Conservation (phyloP, 1,284 basidiomycete genomes). For the Leccinum cinnamomeum region DNA sequence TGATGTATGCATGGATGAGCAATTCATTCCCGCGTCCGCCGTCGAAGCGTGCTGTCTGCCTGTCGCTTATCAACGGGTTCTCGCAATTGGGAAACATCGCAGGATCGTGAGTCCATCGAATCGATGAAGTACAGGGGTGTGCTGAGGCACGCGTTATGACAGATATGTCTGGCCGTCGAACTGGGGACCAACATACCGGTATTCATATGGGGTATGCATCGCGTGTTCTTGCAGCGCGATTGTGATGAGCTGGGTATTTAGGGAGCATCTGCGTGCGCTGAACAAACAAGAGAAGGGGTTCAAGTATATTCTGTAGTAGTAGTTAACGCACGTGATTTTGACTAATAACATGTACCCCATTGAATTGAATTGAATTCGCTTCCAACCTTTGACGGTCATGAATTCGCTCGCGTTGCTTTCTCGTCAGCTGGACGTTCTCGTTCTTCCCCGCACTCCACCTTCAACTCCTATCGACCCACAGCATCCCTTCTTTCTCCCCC, state of each 20-base stretch:
- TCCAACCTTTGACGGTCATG: constrained; percentile 40
- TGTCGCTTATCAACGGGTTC: constrained; percentile 71
- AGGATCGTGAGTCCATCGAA: constrained; percentile 54
- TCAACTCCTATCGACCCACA: constrained; percentile 47
- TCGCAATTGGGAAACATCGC: constrained; percentile 67
- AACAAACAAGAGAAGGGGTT: constrained; percentile 20
- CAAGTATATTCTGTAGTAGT: constrained; percentile 36
- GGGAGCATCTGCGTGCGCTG: constrained; percentile 17
- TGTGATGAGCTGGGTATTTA: constrained; percentile 28
- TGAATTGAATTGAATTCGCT: not conserved
- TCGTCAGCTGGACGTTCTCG: constrained; percentile 65
- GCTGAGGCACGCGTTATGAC: constrained; percentile 4
- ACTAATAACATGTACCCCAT: constrained; percentile 1
- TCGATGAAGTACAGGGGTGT: not conserved
- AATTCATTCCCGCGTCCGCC: constrained; percentile 67
- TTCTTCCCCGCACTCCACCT: constrained; percentile 48
- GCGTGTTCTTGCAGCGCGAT: constrained; percentile 20
- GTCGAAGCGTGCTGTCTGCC: constrained; percentile 67
- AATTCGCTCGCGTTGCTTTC: constrained; percentile 71
- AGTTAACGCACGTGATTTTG: not conserved
- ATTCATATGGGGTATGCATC: constrained; percentile 32
- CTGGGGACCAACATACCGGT: constrained; percentile 33
- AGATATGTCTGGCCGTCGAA: constrained; percentile 24
- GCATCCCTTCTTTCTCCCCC: constrained; percentile 17
- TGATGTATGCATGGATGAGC: constrained; percentile 65